Base-by-base conservation (phyloP, 495 filamentous ascomycete genomes). In the Tuber microsphaerosporum region DNA sequence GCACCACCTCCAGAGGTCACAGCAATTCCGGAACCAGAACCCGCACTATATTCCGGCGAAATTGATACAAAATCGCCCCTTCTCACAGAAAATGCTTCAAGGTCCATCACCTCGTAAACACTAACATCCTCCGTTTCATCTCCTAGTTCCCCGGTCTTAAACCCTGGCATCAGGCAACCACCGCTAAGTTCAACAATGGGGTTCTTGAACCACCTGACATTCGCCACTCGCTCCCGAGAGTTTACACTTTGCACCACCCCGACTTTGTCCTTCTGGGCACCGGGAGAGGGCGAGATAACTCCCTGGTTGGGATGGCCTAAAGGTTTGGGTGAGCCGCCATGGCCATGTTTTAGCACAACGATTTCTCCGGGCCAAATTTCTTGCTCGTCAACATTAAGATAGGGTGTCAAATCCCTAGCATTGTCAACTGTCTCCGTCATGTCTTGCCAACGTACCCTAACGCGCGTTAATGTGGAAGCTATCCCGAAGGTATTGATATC, bases 381-480 rank as follows among this genome's bases (percentile, higher is more conserved):
- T 70, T 89, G 84, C 45, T 89, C 87, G 61, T 88, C 87, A 19
- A 87, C 78, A 70, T 86, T 84, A 2, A 81, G 73, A 73, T 89
- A 87, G 20, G 84, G 85, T 39, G 86, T 81, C 0, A 91, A 75
- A 41, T 81, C 76, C 20, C 79, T 84, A 22, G 85, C 82, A 41
- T 76, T 72, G 65, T 89, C 84, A 37, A 84, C 81, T 0, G 87
- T 87, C 42, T 86, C 84, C 39, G 84, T 86, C 37, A 85, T 82
- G 77, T 91, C 88, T 75, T 91, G 89, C 89, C 89, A 91, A 65
- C 85, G 84, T 22, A 91, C 86, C 19, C 83, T 85, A 14, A 88
- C 86, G 16, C 80, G 80, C 22, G 87, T 87, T 26, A 83, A 83
- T 6, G 86, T 86, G 43, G 82, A 81, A 48, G 85, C 82, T 37